Conservation (phyloP, 2,329 filamentous ascomycete species). For the Diaporthe humulicola region DNA sequence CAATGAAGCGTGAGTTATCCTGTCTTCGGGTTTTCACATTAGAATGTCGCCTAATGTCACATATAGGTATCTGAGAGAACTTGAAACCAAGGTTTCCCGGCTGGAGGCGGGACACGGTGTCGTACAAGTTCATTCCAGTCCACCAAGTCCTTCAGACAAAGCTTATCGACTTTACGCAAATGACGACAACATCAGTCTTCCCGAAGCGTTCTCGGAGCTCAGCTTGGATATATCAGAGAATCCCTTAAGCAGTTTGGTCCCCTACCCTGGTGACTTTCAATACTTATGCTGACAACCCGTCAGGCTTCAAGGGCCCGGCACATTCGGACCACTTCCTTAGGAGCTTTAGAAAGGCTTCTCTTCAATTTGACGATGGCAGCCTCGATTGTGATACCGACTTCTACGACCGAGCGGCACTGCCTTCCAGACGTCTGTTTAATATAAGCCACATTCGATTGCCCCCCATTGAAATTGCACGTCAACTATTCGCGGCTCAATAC, state of each 20-base stretch:
- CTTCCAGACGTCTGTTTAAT: constrained; percentile 46
- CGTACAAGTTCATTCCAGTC: not conserved
- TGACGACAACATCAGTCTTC: constrained; percentile 49
- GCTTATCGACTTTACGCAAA: constrained; percentile 41
- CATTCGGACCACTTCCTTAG: constrained; percentile 55
- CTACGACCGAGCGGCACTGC: constrained; percentile 51
- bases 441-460: constrained; percentile 56
- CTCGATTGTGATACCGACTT: constrained; percentile 50
- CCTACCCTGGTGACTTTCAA: not conserved
- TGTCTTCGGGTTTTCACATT: not conserved
- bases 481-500: constrained; percentile 65
- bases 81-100: constrained; percentile 48
- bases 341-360: constrained; percentile 52
- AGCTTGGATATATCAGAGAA: constrained; percentile 46
- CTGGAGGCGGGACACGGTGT: not conserved
- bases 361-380: constrained; percentile 49
- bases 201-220: constrained; percentile 53
- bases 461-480: constrained; percentile 63
- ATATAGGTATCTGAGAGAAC: constrained; percentile 49
- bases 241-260: constrained; percentile 35
- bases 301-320: constrained; percentile 53
- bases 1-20: constrained; percentile 49
- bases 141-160: not conserved
- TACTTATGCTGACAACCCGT: not conserved
- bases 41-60: not conserved